These are phyloP conservation scores for Ustilago nuda DNA, from an alignment of 1,284 basidiomycete species.

Conservation along the genomic window DNA sequence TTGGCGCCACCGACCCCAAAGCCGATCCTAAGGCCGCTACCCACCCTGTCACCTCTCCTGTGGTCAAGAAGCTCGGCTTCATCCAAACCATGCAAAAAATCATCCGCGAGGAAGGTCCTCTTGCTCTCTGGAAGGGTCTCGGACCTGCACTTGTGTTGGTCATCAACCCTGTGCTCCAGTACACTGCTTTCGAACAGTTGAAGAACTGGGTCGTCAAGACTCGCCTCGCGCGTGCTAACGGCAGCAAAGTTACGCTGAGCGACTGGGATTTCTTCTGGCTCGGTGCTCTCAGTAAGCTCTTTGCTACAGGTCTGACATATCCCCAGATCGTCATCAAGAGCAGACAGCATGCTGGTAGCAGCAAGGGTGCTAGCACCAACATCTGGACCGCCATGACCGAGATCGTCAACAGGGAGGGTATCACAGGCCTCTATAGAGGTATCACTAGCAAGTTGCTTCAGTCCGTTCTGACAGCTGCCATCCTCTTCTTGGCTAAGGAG, in stretches of 20 bases:
- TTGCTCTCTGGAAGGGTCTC: conserved; percentile 93
- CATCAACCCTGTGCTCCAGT: conserved; percentile 88
- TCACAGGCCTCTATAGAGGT: conserved; percentile 67
- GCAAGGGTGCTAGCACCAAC: conserved; percentile 57
- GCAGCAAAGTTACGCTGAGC: conserved; percentile 46
- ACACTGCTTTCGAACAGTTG: conserved; percentile 68
- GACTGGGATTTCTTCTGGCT: conserved; percentile 69
- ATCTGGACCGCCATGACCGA: conserved; percentile 68
- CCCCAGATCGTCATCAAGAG: conserved; percentile 69
- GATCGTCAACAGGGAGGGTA: conserved; percentile 63
- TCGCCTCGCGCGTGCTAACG: conserved; percentile 45
- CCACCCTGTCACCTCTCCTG: conserved; percentile 21
- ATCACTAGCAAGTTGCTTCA: conserved; percentile 67
- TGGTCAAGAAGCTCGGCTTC: conserved; percentile 60
- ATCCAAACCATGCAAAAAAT: conserved; percentile 80
- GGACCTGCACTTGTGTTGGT: conserved; percentile 93
- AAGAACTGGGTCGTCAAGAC: conserved; percentile 65
- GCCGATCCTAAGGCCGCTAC: conserved; percentile 31
- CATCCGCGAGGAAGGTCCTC: conserved; percentile 79
- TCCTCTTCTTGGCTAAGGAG: conserved; percentile 68
- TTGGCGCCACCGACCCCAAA: conserved; percentile 42
- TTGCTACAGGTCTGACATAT: conserved; percentile 67
- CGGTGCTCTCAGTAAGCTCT: conserved; percentile 66
- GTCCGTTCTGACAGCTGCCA: conserved; percentile 66
- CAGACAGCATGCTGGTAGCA: conserved; percentile 63